Base-by-base conservation (phyloP, 1,284 basidiomycete genomes). In the Ganoderma lingzhi region DNA sequence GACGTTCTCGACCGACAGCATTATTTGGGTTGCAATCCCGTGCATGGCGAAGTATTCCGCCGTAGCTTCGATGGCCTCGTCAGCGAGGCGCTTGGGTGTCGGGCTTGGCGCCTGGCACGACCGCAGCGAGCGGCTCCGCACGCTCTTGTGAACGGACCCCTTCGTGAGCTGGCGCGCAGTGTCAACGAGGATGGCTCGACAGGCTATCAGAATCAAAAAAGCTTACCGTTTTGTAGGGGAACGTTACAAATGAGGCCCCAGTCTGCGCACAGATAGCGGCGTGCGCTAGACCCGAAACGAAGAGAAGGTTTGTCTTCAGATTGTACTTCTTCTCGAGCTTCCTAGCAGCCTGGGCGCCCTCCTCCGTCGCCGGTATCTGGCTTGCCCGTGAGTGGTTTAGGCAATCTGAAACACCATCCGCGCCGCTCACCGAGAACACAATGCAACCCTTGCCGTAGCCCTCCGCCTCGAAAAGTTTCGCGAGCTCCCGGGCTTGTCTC, bases 341-440 rank as follows among this genome's bases (percentile, higher is more conserved):
- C 44, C 76, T 78, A 0, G 87, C 83, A 6, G 90, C 88, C n/a
- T 69, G 66, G 17, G 90, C 81, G 17, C 89, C 90, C 28, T 79
- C 79, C 58, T 85, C 82, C 2, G 88, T 90, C 12, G 89, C 88
- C 39, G 89, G 87, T 59, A 91, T 84, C 89, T 90, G 66, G 32
- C 37, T 39, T 32, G 42, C 62, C 35, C 28, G 56, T 71, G 60
- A 66, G 59, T 51, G 56, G 56, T 37, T n/a, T 59, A 63, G 41
- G 30, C 44, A 35, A 35, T 42, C n/a, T 41, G 44, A 53, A 58
- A 60, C 64, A 28, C 17, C 15, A 17, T 17, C 32, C 23, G 58
- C 62, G 28, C 28, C 53, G 78, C 85, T 74, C 73, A 90, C 90
- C 68, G 84, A 86, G 63, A 89, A 76, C n/a, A 88, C 73, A 64